Evolutionary conservation across 1,284 basidiomycete genomes (phyloP), one percentile per base, ranked within the genome.

Genomic region (Pascua guehoae): DNA sequence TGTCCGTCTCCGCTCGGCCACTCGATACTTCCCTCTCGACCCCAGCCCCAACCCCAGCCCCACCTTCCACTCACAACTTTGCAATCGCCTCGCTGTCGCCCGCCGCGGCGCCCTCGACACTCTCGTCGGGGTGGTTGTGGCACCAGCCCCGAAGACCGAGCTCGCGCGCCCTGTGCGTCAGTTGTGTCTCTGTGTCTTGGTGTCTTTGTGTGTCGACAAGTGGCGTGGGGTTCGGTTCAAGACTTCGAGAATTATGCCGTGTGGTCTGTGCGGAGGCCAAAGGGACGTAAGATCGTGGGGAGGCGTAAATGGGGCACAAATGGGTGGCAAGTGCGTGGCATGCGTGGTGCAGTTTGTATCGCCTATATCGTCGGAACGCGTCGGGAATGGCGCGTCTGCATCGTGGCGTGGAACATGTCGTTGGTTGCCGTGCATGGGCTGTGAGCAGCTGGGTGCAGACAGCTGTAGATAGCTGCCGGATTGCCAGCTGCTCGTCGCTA

Each of bases 91-190:
- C 67, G 10, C 55, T 18, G 9, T 64, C 47, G 4, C 74, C 75
- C 4, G 68, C 66, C 9, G 71, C 75, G 4, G 69, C 66, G n/a
- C 75, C 75, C 51, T 75, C 69, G 42, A 77, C 75, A 41, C 63
- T 67, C 37, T 61, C 60, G 57, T 75, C 75, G 1, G 71, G 66
- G 53, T 71, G 65, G 57, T 77, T 77, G 46, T 67, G 66, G 41
- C 68, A 69, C 69, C 73, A 74, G 36, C 75, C 75, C 41, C 60
- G 60, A 15, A 77, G 51, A 4, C 69, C 70, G 4, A 75, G 66
- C 15, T 61, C 64, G 7, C 56, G 49, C 1, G 71, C 75, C 60
- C 73, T 75, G 53, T 3, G 17, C 38, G 48, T 47, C 14, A 54
- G 56, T 38, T n/a, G n/a, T 32, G 17, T 14, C 16, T 10, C 9